A percentile compares a stretch with the other conserved stretches of the same genome.
Evolutionary conservation across 768 basidiomycete species (phyloP).

Genomic region (Termitomyces sp.): DNA sequence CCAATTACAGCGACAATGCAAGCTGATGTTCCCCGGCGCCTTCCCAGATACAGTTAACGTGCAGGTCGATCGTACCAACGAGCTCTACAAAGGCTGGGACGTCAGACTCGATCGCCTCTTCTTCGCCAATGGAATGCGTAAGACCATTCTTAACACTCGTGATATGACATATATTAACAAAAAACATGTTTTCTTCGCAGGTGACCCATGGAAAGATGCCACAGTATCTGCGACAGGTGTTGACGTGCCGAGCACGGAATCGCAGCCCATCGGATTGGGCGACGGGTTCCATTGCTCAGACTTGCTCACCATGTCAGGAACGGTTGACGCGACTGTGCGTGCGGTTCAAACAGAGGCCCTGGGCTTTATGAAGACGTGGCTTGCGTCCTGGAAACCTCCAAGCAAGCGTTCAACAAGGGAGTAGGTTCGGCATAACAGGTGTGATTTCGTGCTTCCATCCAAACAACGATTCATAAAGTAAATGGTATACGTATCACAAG

Average conservation of each 20-base stretch:
- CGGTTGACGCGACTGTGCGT: conserved; percentile 48
- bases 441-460: too few relatives aligned
- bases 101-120: conserved; percentile 56
- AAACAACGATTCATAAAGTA: not conserved
- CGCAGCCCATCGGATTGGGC: conserved; percentile 55
- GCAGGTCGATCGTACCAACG: conserved; percentile 42
- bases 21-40: conserved; percentile 59
- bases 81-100: conserved; percentile 60
- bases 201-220: conserved; percentile 71
- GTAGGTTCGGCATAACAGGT: not conserved
- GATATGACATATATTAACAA: not conserved
- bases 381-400: conserved; percentile 29
- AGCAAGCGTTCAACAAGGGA: not conserved
- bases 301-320: conserved; percentile 37
- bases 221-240: conserved; percentile 60
- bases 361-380: conserved; percentile 56
- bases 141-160: conserved; percentile 23
- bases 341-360: conserved; percentile 55
- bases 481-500: not conserved
- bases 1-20: conserved; percentile 57
- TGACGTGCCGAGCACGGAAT: conserved; percentile 42
- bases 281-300: conserved; percentile 75
- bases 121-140: conserved; percentile 69
- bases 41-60: conserved; percentile 49
- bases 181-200: conserved; percentile 29